Conservation (phyloP, 345 rosid genomes). For the Pseudoturritis turrita region DNA sequence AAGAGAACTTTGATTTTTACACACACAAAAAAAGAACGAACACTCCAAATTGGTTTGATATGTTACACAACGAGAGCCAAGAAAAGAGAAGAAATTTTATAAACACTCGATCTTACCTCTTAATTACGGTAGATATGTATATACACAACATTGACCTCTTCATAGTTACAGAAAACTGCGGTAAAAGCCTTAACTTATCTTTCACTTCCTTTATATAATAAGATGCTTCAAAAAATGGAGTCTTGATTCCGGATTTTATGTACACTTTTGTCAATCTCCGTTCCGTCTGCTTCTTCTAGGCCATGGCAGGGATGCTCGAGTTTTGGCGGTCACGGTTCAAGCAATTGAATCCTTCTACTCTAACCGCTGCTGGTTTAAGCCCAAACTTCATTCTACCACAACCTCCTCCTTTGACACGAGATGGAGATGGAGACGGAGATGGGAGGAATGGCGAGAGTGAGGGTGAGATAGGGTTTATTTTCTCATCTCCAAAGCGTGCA, state of each 20-base stretch:
- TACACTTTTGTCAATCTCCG: conserved; percentile 22
- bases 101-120: not conserved
- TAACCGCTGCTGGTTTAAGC: conserved; percentile 57
- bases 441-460: conserved; percentile 22
- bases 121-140: conserved; percentile 4
- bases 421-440: conserved; percentile 34
- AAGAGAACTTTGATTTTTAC: not conserved
- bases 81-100: not conserved
- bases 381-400: conserved; percentile 58
- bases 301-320: conserved; percentile 74
- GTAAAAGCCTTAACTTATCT: not conserved
- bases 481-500: conserved; percentile 50
- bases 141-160: conserved; percentile 2
- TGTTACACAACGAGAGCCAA: conserved; percentile 11
- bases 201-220: not conserved
- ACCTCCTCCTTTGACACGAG: conserved; percentile 38
- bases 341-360: conserved; percentile 84
- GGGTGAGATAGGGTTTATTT: conserved; percentile 21
- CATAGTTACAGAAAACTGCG: not conserved
- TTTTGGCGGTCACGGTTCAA: conserved; percentile 48
- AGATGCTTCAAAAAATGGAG: conserved; percentile 15
- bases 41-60: conserved; percentile 7
- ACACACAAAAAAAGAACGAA: not conserved
- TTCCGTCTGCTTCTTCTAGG: conserved; percentile 28
- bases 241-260: conserved; percentile 19